Percentiles rank a stretch among this genome's conserved stretches.
These are phyloP conservation scores for Discostella stelligeroides DNA, from an alignment of 108 stramenopile species.

Conservation along the genomic window DNA sequence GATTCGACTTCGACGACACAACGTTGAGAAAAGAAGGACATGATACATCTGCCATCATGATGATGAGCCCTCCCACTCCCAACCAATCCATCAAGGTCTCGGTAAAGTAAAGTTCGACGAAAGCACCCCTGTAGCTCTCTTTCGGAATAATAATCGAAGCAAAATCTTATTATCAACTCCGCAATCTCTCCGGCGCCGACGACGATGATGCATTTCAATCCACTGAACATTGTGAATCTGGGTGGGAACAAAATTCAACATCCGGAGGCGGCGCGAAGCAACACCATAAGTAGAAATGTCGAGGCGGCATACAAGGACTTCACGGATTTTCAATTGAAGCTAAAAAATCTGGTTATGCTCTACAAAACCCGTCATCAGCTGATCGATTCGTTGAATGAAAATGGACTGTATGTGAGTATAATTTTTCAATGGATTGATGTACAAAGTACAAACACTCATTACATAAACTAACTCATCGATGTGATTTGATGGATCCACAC, in stretches of 20 bases:
- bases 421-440: neutral
- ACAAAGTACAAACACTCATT: neutral
- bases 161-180: too few species aligned
- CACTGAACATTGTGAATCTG: conserved; percentile 7
- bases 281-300: conserved; percentile 29
- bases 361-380: conserved; percentile 32
- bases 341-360: conserved; percentile 35
- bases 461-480: neutral
- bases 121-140: too few species aligned
- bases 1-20: too few species aligned
- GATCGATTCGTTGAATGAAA: conserved; percentile 38
- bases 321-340: conserved; percentile 24
- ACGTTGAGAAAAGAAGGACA: too few species aligned
- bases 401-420: conserved; percentile 36
- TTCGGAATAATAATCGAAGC: too few species aligned
- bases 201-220: neutral
- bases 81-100: too few species aligned
- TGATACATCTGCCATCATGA: too few species aligned
- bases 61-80: too few species aligned
- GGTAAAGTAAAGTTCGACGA: too few species aligned
- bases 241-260: conserved; percentile 15
- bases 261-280: conserved; percentile 12
- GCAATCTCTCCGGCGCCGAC: too few species aligned
- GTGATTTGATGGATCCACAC: neutral
- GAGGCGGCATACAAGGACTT: conserved; percentile 32